Conservation (phyloP, 2,329 filamentous ascomycete species). For the Paraphaeosphaeria minitans region DNA sequence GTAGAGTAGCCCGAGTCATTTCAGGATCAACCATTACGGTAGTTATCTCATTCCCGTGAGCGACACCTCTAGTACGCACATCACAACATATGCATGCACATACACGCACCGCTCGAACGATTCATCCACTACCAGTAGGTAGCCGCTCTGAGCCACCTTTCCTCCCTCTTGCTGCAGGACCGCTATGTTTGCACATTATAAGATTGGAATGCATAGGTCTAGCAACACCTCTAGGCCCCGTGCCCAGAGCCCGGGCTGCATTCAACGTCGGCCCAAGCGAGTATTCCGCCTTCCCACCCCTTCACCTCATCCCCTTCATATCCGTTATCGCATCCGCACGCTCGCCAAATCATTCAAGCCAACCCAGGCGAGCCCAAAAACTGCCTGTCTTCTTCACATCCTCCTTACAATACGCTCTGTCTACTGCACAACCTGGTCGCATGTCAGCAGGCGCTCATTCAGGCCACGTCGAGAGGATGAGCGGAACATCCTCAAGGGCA, state of each 20-base stretch:
- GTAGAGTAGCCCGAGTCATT: no score
- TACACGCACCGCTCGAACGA: no score
- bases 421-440: constrained; percentile 45
- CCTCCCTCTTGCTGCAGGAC: no score
- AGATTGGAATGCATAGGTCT: constrained; percentile 6
- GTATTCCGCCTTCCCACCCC: background rate
- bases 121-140: no score
- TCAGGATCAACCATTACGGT: no score
- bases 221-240: constrained; percentile 2
- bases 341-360: background rate
- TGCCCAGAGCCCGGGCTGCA: background rate
- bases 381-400: background rate
- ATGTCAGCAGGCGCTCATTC: constrained; percentile 21
- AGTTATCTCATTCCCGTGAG: no score
- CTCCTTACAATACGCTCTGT: background rate
- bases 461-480: constrained; percentile 28
- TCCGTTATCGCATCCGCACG: constrained; percentile 3
- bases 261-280: background rate
- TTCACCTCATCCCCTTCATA: background rate
- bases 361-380: background rate
- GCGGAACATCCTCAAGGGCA: constrained; percentile 18
- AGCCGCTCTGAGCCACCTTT: no score
- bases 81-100: no score
- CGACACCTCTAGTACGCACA: no score
- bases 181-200: background rate